These are phyloP conservation scores for Bipolaris gigantea DNA, from an alignment of 2,329 filamentous ascomycete genomes.

Conservation along the genomic window DNA sequence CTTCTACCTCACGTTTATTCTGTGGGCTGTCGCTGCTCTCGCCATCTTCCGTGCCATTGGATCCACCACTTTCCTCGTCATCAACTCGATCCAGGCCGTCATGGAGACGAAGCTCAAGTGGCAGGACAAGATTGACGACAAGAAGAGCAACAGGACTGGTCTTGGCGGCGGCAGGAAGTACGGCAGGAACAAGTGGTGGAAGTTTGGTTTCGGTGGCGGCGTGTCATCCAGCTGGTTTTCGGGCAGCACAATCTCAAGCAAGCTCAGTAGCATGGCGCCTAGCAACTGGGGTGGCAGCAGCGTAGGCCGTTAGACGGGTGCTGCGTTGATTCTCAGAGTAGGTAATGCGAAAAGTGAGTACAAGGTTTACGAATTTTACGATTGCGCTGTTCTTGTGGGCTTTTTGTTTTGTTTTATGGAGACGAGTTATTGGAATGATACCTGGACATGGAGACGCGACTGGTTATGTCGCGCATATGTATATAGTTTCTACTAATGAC, in stretches of 20 bases:
- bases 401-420: conserved; percentile 2
- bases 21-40: conserved; percentile 85
- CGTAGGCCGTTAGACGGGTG: conserved; percentile 17
- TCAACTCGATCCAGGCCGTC: conserved; percentile 80
- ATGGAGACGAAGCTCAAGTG: conserved; percentile 81
- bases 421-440: conserved; percentile 10
- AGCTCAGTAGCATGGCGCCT: conserved; percentile 38
- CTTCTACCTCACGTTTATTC: conserved; percentile 87
- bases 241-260: conserved; percentile 43
- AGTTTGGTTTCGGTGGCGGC: conserved; percentile 37
- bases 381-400: conserved; percentile 4
- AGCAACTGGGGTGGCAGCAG: conserved; percentile 41
- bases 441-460: conserved; percentile 3
- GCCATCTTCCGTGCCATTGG: conserved; percentile 89
- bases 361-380: conserved; percentile 6
- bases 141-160: conserved; percentile 30
- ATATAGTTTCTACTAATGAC: conserved; percentile 11
- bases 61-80: conserved; percentile 75
- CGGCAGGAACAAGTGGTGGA: conserved; percentile 17
- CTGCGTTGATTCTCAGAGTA: background rate
- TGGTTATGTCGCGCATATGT: background rate
- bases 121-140: conserved; percentile 40
- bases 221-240: conserved; percentile 41
- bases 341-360: conserved; percentile 3
- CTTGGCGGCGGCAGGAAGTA: conserved; percentile 32